Base-by-base conservation (phyloP, 306 rosid genomes). In the Prosopis cineraria region DNA sequence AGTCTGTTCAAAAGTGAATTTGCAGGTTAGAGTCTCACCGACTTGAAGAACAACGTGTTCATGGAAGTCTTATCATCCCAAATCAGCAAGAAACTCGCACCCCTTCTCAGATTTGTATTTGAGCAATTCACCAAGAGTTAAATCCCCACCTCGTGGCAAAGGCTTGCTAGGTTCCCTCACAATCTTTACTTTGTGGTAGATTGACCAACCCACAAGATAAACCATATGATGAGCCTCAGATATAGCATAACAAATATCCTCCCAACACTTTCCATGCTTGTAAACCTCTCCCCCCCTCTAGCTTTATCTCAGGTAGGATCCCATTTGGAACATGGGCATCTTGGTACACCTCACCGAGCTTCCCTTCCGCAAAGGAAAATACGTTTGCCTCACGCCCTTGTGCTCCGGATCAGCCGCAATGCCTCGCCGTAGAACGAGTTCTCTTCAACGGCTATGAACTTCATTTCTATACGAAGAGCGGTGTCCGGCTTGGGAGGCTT, bases 11-110 rank as follows among this genome's bases (percentile, higher is more conserved):
- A 65, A 65, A 65, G 10, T 13, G 9, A 24, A 36, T 13, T 36
- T 37, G 30, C 70, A 3, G 30, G 25, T 19, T 1, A 48, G 48
- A 33, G 22, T 17, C 88, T 76, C 78, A 91, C 98, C 91, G 97
- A 74, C 70, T 85, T 88, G 52, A 93, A 70, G 66, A 84, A 74
- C 48, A 84, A 7, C 70, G 83, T 90, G 72, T 93, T 93, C 93
- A 6, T 87, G 91, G 99, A 95, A 81, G 97, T 90, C 89, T 93
- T 93, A 70, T 95, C 98, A 84, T 95, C 98, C 99, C 99, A 95
- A 62, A 93, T 73, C 83, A 95, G 77, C 80, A 95, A 48, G 86
- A 95, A 58, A 95, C 93, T 39, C 98, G 67, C 0, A 95, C 97
- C 5, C 99, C 99, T 84, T 95, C 99, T 87, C 75, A 69, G 97